Evolutionary conservation across 148 eudicot genomes (phyloP).

Genomic region (Amaranthus hypochondriacus): DNA sequence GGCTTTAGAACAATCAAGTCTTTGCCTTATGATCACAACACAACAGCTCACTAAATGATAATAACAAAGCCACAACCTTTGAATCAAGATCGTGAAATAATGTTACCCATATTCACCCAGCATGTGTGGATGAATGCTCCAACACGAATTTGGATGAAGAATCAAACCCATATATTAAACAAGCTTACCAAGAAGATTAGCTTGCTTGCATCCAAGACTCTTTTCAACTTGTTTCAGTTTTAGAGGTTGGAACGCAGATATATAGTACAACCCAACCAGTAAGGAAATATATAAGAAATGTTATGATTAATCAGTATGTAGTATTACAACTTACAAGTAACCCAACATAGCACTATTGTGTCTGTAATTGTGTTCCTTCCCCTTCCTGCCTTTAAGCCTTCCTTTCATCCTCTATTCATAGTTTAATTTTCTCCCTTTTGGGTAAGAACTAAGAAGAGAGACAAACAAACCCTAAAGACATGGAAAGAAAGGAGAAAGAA

Average conservation of each 20-base stretch:
- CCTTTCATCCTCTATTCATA: slow-evolving; percentile 1
- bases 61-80: too few relatives aligned
- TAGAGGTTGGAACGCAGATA: slow-evolving; percentile 12
- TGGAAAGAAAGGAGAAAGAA: too few relatives aligned
- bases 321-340: slow-evolving; percentile 17
- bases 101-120: too few relatives aligned
- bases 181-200: too few relatives aligned
- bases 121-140: too few relatives aligned
- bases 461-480: slow-evolving; percentile 20
- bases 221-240: background rate
- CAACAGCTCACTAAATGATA: too few relatives aligned
- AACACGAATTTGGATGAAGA: too few relatives aligned
- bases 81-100: too few relatives aligned
- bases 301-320: slow-evolving; percentile 26
- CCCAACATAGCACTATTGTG: background rate
- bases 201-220: too few relatives aligned
- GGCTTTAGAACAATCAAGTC: too few relatives aligned
- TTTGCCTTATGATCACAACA: too few relatives aligned
- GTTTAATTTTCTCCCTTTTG: background rate
- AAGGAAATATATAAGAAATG: background rate
- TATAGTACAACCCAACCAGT: slow-evolving; percentile 7
- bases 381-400: slow-evolving; percentile 8
- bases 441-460: background rate
- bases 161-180: too few relatives aligned
- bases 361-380: slow-evolving; percentile 24